Evolutionary conservation across 2,329 filamentous ascomycete species (phyloP).

Genomic region (Pseudodiploospora longispora): DNA sequence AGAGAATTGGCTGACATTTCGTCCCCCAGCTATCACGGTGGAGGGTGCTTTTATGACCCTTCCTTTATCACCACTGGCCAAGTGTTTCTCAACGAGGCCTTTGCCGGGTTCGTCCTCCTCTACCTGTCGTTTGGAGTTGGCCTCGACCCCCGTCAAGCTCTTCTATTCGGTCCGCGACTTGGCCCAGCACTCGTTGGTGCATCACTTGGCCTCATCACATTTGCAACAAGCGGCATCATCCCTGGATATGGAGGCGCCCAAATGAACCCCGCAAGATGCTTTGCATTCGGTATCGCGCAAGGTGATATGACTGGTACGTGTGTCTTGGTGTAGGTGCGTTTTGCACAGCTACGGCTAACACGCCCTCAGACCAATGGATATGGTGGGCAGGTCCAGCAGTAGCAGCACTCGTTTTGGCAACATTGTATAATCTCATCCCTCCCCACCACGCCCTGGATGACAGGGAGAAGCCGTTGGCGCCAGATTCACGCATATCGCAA

Average conservation of each 20-base stretch:
- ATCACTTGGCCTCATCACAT: slow-evolving; percentile 26
- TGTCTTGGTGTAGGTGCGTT: background rate
- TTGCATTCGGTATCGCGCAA: slow-evolving; percentile 34
- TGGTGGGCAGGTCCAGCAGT: slow-evolving; percentile 28
- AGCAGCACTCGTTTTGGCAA: slow-evolving; percentile 17
- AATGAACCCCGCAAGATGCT: slow-evolving; percentile 37
- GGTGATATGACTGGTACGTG: slow-evolving; percentile 14
- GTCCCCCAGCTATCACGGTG: slow-evolving; percentile 16
- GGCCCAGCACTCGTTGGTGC: slow-evolving; percentile 40
- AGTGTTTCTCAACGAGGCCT: slow-evolving; percentile 40
- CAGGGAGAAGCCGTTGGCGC: background rate
- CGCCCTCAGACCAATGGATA: slow-evolving; percentile 26
- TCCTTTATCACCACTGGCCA: slow-evolving; percentile 26
- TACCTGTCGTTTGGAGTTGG: slow-evolving; percentile 44
- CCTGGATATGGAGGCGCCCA: slow-evolving; percentile 34
- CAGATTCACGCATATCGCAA: no score
- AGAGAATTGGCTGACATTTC: background rate
- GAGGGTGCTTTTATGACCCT: slow-evolving; percentile 30
- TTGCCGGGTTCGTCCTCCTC: slow-evolving; percentile 22
- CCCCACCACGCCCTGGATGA: slow-evolving; percentile 15
- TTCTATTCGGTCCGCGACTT: slow-evolving; percentile 40
- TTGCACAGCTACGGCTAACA: slow-evolving; percentile 6
- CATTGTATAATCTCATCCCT: slow-evolving; percentile 22
- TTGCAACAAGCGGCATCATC: slow-evolving; percentile 28
- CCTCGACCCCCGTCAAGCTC: slow-evolving; percentile 42